phyloP scores from a whole-genome alignment of 129 eudicot genomes.

The Kitagawia praeruptora region DNA sequence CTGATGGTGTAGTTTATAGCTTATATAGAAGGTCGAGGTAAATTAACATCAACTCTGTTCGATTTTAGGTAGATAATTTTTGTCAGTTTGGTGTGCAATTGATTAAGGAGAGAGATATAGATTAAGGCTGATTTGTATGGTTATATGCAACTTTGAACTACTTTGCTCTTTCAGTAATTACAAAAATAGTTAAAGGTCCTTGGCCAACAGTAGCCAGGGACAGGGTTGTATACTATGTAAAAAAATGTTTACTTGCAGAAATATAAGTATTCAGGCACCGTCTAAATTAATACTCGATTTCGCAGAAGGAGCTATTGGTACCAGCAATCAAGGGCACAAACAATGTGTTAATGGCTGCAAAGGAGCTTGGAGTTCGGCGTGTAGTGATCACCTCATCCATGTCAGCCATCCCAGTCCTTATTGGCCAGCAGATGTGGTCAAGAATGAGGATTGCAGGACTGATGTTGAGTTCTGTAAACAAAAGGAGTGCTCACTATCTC shows the following conservation, averaged over 20 bases:
- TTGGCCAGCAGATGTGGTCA: constrained; percentile 67
- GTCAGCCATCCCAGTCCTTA: constrained; percentile 81
- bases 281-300: not conserved
- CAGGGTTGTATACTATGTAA: too few relatives aligned
- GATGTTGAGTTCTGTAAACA: constrained; percentile 77
- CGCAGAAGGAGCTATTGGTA: constrained; percentile 51
- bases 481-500: constrained; percentile 26
- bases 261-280: not conserved
- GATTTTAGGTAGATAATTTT: too few relatives aligned
- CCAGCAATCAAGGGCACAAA: constrained; percentile 83
- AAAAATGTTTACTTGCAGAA: not conserved
- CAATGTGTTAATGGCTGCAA: constrained; percentile 80
- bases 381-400: constrained; percentile 90
- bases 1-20: too few relatives aligned
- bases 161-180: too few relatives aligned
- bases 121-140: too few relatives aligned
- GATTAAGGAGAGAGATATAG: too few relatives aligned
- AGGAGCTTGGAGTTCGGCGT: constrained; percentile 68
- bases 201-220: too few relatives aligned
- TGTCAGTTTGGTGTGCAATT: too few relatives aligned
- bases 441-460: constrained; percentile 86
- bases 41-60: too few relatives aligned
- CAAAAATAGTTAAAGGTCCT: too few relatives aligned
- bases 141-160: too few relatives aligned
- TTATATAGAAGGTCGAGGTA: too few relatives aligned